Base-by-base conservation (phyloP, 176 grass and related monocot species). In the Bromus sterilis region DNA sequence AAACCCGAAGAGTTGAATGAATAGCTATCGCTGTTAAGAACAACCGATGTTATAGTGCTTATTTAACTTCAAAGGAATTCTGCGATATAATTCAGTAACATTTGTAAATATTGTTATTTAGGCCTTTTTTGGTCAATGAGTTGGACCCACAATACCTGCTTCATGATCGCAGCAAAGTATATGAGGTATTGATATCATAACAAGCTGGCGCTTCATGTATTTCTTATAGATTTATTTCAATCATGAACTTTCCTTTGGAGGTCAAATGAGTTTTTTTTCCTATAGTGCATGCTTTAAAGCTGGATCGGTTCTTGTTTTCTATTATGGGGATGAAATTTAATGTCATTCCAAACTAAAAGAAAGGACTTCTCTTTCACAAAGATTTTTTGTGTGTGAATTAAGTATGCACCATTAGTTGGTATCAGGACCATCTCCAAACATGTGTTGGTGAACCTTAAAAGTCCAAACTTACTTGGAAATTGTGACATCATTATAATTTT, bases 151-250 rank as follows among this genome's bases (percentile, higher is more conserved):
- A 98, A 67, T 86, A 98, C 58, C 88, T 98, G 24, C 86, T 98
- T 30, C 95, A 98, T 79, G 95, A 98, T 62, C 90, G 95, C 77
- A 93, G 88, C 58, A 98, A 94, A 86, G 92, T 94, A 78, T 98
- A 98, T 59, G 90, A 98, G 95, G 95, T 98, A 94, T 82, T 83
- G 25, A 20, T 32, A 76, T 44, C 32, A 74, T 66, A 53, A 58
- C 40, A 67, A 56, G 75, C 37, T 69, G 5, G 25, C 23, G 20
- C 49, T 51, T 80, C 28, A 39, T 66, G 28, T 24, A 60, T 64
- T 80, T 57, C 25, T 25, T 33, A 46, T 42, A 81, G 67, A 14
- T 70, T 56, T 53, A 32, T 72, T 87, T 29, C 46, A 56, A 35
- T 29, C 14, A 33, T 36, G 75, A 16, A 66, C 37, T 75, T 58